Conservation (phyloP, 2,329 filamentous ascomycete species). For the Ilyonectria sp. region DNA sequence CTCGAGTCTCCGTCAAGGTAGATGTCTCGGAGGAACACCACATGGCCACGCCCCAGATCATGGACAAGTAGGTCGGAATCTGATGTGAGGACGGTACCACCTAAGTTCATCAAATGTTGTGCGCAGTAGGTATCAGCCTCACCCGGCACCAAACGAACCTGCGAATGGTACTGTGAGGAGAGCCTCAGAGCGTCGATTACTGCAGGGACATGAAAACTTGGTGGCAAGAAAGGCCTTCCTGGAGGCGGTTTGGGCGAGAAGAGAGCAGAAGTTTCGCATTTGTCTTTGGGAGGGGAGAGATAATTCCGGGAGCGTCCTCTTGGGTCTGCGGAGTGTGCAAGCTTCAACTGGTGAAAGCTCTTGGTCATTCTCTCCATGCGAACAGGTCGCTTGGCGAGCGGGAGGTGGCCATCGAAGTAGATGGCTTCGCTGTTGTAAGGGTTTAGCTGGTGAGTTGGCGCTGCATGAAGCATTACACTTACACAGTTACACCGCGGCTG, state of each 20-base stretch:
- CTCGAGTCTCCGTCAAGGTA: constrained; percentile 52
- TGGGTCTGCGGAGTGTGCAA: constrained; percentile 56
- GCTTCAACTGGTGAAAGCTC: constrained; percentile 69
- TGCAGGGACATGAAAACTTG: constrained; percentile 83
- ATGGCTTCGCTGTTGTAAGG: constrained; percentile 66
- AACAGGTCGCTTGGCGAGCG: constrained; percentile 73
- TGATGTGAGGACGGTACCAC: constrained; percentile 78
- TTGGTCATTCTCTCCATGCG: constrained; percentile 74
- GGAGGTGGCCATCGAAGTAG: constrained; percentile 90
- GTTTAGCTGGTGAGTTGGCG: constrained; percentile 19
- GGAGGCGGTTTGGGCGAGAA: constrained; percentile 44
- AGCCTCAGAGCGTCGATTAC: constrained; percentile 78
- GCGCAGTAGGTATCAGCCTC: constrained; percentile 91
- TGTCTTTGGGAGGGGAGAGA: constrained; percentile 36
- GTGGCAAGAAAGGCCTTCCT: constrained; percentile 59
- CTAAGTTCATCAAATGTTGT: constrained; percentile 67
- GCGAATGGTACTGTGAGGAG: constrained; percentile 58
- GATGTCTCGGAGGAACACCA: constrained; percentile 80
- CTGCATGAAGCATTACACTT: constrained; percentile 41
- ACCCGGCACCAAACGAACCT: constrained; percentile 77
- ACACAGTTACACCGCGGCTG: constrained; percentile 74
- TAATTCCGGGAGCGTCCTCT: constrained; percentile 45
- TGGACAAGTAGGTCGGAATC: constrained; percentile 90
- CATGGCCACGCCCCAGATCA: constrained; percentile 75
- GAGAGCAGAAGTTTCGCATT: constrained; percentile 32